Evolutionary conservation across 106 monocot species (phyloP).

Genomic region (Acorus gramineus): DNA sequence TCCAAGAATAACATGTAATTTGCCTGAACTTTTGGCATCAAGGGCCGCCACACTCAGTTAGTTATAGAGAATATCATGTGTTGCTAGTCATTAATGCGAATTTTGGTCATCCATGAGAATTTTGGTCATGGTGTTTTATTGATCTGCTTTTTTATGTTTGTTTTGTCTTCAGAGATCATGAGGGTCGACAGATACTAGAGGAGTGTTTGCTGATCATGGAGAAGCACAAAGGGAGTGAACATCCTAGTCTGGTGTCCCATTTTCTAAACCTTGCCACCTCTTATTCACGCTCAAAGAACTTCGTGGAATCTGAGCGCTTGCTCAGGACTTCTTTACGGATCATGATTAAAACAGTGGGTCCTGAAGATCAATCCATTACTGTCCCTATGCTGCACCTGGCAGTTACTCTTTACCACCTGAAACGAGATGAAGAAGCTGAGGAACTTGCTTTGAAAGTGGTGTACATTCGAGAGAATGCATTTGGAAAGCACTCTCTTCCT

Average conservation of each 20-base stretch:
- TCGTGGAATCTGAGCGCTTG: constrained; percentile 62
- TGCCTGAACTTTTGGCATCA: too few species aligned
- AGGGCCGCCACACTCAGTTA: too few species aligned
- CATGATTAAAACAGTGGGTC: constrained; percentile 29
- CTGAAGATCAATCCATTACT: constrained; percentile 38
- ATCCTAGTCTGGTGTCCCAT: constrained; percentile 52
- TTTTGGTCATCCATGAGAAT: background rate
- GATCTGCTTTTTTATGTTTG: constrained; percentile 2
- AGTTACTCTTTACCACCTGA: constrained; percentile 50
- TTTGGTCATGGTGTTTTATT: background rate
- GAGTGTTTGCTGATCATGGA: constrained; percentile 62
- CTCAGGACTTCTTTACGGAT: constrained; percentile 45
- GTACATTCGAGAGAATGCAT: constrained; percentile 52
- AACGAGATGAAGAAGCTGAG: constrained; percentile 71
- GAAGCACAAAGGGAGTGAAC: constrained; percentile 47
- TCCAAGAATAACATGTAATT: too few species aligned
- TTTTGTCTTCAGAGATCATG: constrained; percentile 32
- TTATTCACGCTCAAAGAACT: constrained; percentile 68
- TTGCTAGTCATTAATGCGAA: too few species aligned
- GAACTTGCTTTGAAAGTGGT: constrained; percentile 50
- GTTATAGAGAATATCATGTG: too few species aligned
- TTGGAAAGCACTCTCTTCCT: constrained; percentile 63
- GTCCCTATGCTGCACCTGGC: constrained; percentile 80
- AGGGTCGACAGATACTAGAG: constrained; percentile 63
- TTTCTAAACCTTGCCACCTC: constrained; percentile 70